Conservation (phyloP, 2,329 filamentous ascomycete species). For the Aspergillus sp. region DNA sequence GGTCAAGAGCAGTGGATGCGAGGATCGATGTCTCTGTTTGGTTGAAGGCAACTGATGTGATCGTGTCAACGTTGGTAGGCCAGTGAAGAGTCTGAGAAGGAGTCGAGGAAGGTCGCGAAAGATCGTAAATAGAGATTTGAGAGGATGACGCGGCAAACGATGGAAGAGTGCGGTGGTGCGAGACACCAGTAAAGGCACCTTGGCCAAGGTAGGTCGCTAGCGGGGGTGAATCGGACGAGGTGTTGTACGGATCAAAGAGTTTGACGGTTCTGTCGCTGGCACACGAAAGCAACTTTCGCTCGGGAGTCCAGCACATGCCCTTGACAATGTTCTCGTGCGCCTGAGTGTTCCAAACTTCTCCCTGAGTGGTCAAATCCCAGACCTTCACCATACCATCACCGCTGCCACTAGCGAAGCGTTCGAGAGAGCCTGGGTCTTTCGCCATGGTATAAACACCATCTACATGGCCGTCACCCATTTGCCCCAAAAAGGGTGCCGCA, state of each 20-base stretch:
- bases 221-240: constrained; percentile 63
- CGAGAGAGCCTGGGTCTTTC: constrained; percentile 70
- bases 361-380: constrained; percentile 71
- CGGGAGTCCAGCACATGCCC: constrained; percentile 81
- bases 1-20: constrained; percentile 78
- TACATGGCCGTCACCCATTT: constrained; percentile 85
- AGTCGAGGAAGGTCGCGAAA: constrained; percentile 69
- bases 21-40: constrained; percentile 89
- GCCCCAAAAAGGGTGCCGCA: constrained; percentile 74
- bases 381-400: constrained; percentile 94
- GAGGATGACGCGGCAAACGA: constrained; percentile 74
- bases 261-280: constrained; percentile 83
- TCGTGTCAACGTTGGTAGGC: constrained; percentile 86
- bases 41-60: constrained; percentile 85
- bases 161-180: constrained; percentile 73
- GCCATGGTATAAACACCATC: constrained; percentile 82
- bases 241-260: constrained; percentile 87
- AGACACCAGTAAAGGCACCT: constrained; percentile 76
- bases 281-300: constrained; percentile 80
- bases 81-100: constrained; percentile 79
- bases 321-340: constrained; percentile 95
- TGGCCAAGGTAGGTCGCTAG: constrained; percentile 79
- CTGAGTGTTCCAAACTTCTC: constrained; percentile 70
- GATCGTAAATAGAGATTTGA: constrained; percentile 82
- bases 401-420: constrained; percentile 74